Percentiles rank a stretch among this genome's conserved stretches.
Conservation (phyloP, 345 rosid species). For the Brassica carinata region DNA sequence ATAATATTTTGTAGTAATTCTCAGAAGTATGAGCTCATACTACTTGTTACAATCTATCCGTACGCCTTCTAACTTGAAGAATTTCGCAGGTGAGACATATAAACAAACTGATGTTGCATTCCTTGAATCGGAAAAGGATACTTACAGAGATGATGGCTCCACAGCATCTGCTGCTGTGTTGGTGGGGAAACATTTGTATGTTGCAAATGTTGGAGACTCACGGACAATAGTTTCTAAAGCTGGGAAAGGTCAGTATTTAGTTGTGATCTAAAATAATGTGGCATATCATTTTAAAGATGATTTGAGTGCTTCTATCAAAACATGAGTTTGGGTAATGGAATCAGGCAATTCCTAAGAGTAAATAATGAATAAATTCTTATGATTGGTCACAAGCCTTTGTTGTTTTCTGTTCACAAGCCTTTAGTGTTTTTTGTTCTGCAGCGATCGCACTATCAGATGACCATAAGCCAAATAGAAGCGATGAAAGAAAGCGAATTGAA, state of each 20-base stretch:
- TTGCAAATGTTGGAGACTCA: slow-evolving; percentile 99
- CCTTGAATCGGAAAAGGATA: slow-evolving; percentile 78
- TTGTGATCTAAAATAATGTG: slow-evolving; percentile 17
- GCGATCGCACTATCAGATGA: slow-evolving; percentile 98
- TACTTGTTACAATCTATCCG: slow-evolving; percentile 5
- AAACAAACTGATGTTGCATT: slow-evolving; percentile 85
- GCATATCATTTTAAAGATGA: background rate
- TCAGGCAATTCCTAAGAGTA: background rate
- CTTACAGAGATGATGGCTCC: slow-evolving; percentile 93
- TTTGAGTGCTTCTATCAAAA: background rate
- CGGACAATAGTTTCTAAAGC: slow-evolving; percentile 88
- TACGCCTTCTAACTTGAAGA: slow-evolving; percentile 18
- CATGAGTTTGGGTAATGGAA: background rate
- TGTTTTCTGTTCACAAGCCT: background rate
- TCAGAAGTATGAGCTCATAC: slow-evolving; percentile 31
- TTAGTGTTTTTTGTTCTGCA: slow-evolving; percentile 41
- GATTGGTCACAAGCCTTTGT: background rate
- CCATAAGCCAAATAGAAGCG: slow-evolving; percentile 98
- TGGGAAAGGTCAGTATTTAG: slow-evolving; percentile 66
- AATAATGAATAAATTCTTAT: background rate
- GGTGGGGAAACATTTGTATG: slow-evolving; percentile 87
- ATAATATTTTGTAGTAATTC: slow-evolving; percentile 20
- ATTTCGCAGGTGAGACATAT: slow-evolving; percentile 80
- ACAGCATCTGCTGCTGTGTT: slow-evolving; percentile 97
- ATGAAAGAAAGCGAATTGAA: slow-evolving; percentile 97